Evolutionary conservation across 257 asterid species (phyloP), one percentile per base, ranked within the genome.

Genomic region (Catharanthus roseus): DNA sequence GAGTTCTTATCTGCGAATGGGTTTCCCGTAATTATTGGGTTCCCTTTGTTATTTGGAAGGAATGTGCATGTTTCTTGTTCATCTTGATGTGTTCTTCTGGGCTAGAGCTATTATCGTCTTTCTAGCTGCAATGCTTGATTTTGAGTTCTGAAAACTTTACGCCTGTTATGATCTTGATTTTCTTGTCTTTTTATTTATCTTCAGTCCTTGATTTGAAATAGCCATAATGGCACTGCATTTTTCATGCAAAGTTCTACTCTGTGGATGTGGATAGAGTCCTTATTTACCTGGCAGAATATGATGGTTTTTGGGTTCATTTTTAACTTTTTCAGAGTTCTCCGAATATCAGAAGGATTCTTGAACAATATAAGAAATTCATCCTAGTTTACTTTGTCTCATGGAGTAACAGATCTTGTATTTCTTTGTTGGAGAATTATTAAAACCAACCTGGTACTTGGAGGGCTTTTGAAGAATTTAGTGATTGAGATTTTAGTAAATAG

Each of bases 41-140:
- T 42, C 15, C 41, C 5, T 15, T 6, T 47, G 29, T 44, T 31
- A 33, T 34, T 62, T 0, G 10, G n/a, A n/a, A n/a, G 12, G 16
- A 18, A 72, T 61, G 69, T 49, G 53, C 23, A 15, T 31, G 41
- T 41, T 39, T 62, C 64, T n/a, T 72, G 31, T 28, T 61, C 54
- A 18, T 18, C 33, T 31, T 55, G 39, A 51, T 36, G 49, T 10
- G 19, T 72, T 56, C 55, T 42, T 70, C 55, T 38, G 41, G 5
- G n/a, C 18, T 23, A 38, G 8, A 38, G 42, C 42, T 23, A 26
- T 69, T 23, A 26, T 69, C 53, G 26, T 29, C 73, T 53, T 6
- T 54, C 1, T 39, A 1, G 38, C 10, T 69, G 62, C 73, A 69
- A 38, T 69, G 54, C 38, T 53, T 53, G 24, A 6, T 53, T 69